Evolutionary conservation across 2,329 filamentous ascomycete genomes (phyloP).

Genomic region (Trichophyton simii): DNA sequence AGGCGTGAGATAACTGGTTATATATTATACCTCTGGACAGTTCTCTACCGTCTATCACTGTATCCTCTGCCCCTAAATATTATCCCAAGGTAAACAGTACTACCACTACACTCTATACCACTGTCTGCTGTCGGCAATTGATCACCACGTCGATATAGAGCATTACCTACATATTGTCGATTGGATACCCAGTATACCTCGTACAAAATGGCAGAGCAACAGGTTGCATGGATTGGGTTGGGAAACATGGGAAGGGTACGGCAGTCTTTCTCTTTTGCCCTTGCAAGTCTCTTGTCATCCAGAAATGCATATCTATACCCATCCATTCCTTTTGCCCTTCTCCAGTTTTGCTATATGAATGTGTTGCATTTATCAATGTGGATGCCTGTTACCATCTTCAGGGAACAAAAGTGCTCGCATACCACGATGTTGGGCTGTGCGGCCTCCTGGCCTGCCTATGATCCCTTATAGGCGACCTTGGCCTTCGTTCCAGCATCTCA

Average conservation of each 20-base stretch:
- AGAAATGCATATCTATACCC: not conserved
- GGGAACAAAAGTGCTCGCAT: too few species aligned
- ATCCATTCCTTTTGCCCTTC: not conserved
- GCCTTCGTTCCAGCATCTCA: not conserved
- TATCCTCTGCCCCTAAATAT: too few species aligned
- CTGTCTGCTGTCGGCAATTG: not conserved
- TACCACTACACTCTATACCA: not conserved
- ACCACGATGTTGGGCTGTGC: too few species aligned
- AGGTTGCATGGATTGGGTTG: constrained; percentile 17
- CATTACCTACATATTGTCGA: not conserved
- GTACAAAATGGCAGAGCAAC: constrained; percentile 1
- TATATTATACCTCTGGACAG: too few species aligned
- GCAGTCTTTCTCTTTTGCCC: not conserved
- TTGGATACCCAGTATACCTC: not conserved
- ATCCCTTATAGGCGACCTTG: not conserved
- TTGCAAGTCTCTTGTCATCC: not conserved
- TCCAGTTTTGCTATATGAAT: not conserved
- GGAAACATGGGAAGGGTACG: constrained; percentile 19
- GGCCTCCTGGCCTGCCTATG: not conserved
- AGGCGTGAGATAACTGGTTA: too few species aligned
- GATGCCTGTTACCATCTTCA: too few species aligned
- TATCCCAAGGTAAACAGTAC: too few species aligned
- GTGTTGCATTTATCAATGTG: not conserved
- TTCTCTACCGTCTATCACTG: too few species aligned
- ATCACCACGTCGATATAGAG: not conserved